These are phyloP conservation scores for Schizophyllum commune DNA, from an alignment of 1,284 basidiomycete genomes.

Conservation along the genomic window DNA sequence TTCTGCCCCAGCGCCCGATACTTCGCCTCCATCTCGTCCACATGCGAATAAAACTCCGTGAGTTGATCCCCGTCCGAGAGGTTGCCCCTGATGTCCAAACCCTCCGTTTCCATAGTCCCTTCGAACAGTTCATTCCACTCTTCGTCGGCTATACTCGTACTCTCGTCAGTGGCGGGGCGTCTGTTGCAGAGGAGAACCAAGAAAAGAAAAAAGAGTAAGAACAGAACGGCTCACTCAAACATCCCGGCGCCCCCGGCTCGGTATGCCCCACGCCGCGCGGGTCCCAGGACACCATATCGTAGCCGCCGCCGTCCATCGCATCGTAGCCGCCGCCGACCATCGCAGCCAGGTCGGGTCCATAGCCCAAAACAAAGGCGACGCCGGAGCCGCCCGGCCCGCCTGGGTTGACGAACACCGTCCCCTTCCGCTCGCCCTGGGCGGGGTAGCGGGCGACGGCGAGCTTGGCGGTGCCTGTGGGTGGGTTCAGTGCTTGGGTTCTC, in stretches of 20 bases:
- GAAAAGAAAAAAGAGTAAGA: too few species aligned
- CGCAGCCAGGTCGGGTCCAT: neutral
- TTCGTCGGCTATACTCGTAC: too few species aligned
- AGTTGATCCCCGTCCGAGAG: too few species aligned
- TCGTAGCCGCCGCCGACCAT: slow-evolving; percentile 1
- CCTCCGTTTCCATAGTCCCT: too few species aligned
- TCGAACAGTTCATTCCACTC: too few species aligned
- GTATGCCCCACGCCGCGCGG: slow-evolving; percentile 4
- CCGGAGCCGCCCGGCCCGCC: neutral
- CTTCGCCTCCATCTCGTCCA: too few species aligned
- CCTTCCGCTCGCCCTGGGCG: neutral
- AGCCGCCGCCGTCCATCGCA: slow-evolving; percentile 1
- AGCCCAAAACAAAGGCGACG: neutral
- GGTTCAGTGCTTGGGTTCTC: neutral
- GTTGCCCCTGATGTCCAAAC: too few species aligned
- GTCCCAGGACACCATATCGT: slow-evolving; percentile 4
- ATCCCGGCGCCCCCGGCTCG: neutral
- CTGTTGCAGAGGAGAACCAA: too few species aligned
- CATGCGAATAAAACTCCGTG: too few species aligned
- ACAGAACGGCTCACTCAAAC: neutral
- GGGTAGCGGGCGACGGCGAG: neutral
- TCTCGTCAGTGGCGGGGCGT: too few species aligned
- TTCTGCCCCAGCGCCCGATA: too few species aligned
- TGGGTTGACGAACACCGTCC: neutral
- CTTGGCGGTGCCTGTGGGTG: neutral